Percentiles rank a stretch among this genome's conserved stretches.
These are phyloP conservation scores for Fusarium nodosum DNA, from an alignment of 2,329 filamentous ascomycete genomes.

Conservation along the genomic window DNA sequence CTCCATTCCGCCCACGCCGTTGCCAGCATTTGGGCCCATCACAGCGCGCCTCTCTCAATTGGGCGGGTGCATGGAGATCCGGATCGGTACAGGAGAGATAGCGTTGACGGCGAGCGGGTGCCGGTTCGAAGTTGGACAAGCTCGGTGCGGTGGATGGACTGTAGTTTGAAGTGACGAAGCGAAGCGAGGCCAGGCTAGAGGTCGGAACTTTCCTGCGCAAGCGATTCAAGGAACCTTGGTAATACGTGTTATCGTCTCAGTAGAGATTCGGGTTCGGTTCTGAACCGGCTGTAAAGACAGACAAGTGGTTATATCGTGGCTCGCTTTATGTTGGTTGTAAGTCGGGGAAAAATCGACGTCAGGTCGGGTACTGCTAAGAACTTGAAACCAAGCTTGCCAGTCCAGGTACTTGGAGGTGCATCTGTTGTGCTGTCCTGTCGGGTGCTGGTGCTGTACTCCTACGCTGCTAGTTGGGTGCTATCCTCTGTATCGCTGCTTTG, in stretches of 20 bases:
- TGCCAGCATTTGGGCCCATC: slow-evolving; percentile 61
- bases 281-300: slow-evolving; percentile 1
- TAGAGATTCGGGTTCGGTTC: slow-evolving; percentile 2
- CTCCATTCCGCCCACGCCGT: slow-evolving; percentile 63
- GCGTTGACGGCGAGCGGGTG: slow-evolving; percentile 37
- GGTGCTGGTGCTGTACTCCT: slow-evolving; percentile 35
- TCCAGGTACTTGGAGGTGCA: slow-evolving; percentile 36
- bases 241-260: slow-evolving; percentile 30
- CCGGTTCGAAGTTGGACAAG: slow-evolving; percentile 42
- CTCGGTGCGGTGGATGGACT: slow-evolving; percentile 33
- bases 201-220: slow-evolving; percentile 33
- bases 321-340: slow-evolving; percentile 11
- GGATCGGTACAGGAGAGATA: slow-evolving; percentile 41
- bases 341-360: slow-evolving; percentile 18
- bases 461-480: slow-evolving; percentile 39
- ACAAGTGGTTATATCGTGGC: slow-evolving; percentile 19
- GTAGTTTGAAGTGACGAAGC: slow-evolving; percentile 33
- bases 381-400: slow-evolving; percentile 34
- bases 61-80: slow-evolving; percentile 57
- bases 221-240: slow-evolving; percentile 28
- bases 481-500: slow-evolving; percentile 39
- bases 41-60: slow-evolving; percentile 55
- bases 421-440: slow-evolving; percentile 40
- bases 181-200: slow-evolving; percentile 13
- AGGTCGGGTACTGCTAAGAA: slow-evolving; percentile 31